Evolutionary conservation across 1,139 yeast species (phyloP).

Genomic region (Nadsonia starkeyi-henricii): DNA sequence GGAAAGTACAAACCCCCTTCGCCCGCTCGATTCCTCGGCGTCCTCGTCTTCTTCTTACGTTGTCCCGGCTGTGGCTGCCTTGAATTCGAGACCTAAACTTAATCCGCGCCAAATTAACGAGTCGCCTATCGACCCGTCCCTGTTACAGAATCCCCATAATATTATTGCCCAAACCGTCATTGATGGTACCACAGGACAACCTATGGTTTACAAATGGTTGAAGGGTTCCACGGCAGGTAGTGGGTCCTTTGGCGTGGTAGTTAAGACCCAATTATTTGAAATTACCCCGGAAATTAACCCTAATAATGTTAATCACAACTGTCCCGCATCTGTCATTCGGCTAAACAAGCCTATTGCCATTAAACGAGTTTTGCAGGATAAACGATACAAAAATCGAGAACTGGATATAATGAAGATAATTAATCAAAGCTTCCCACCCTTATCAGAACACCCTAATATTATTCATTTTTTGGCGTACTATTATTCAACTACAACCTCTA

Average conservation of each 20-base stretch:
- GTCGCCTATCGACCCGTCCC: background rate
- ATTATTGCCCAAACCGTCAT: background rate
- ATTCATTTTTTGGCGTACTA: conserved; percentile 81
- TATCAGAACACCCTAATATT: conserved; percentile 72
- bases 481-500: conserved; percentile 46
- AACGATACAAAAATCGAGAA: conserved; percentile 55
- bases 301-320: background rate
- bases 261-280: conserved; percentile 52
- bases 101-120: too few species aligned
- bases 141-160: background rate
- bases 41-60: too few species aligned
- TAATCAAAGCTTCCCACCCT: conserved; percentile 7
- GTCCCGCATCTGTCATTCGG: conserved; percentile 27
- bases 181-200: background rate
- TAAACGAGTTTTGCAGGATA: conserved; percentile 87
- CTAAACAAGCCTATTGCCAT: conserved; percentile 74
- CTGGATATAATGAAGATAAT: conserved; percentile 71
- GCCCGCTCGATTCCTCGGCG: too few species aligned
- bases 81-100: too few species aligned
- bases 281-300: conserved; percentile 45
- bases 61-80: too few species aligned
- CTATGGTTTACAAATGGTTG: background rate
- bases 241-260: conserved; percentile 97
- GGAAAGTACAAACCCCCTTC: too few species aligned
- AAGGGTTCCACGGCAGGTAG: conserved; percentile 79